Evolutionary conservation across 164 flowering plant genomes (phyloP), one percentile per base, ranked within the genome.

Genomic region (Cinnamomum chago): DNA sequence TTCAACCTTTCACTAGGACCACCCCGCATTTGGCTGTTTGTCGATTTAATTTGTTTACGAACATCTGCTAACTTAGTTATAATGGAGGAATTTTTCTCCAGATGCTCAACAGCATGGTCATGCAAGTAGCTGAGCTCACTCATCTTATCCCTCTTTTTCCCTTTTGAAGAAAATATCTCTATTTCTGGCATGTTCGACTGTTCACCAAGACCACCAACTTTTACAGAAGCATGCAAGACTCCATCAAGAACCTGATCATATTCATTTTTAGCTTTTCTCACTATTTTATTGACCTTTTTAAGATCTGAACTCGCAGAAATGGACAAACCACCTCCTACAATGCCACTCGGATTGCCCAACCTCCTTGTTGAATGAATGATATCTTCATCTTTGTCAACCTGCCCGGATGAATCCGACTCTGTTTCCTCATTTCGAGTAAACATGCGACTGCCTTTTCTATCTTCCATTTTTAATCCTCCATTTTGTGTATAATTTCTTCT

Each of bases 391-490:
- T 79, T 70, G 55, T 52, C 85, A 28, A 73, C 81, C 55, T 80
- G 83, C 62, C 86, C 92, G 11, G 93, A 92, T 67, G 99, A 88
- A 76, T 89, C 97, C 47, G 98, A 91, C 76, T 92, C 94, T 62
- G 99, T 92, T 72, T 89, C 97, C 69, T 90, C 94, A 79, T 76
- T 80, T 74, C 73, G 85, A 7, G 72, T 12, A 51, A 78, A 78
- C 74, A 58, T 58, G 17, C 74, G 68, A 51, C 52, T 71, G 73
- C 81, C 85, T 76, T 76, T 86, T 15, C 24, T 3, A 5, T 76
- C 68, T 22, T 75, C 77, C 70, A 62, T 75, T 73, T 81, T 77
- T 52, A 73, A 60, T 73, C 83, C 82, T 73, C 91, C 90, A 78
- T 88, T 88, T 76, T 77, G 85, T 14, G 69, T 30, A 64, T 81